Conservation (phyloP, 1,284 basidiomycete genomes). For the Coniferiporia sulphurascens region DNA sequence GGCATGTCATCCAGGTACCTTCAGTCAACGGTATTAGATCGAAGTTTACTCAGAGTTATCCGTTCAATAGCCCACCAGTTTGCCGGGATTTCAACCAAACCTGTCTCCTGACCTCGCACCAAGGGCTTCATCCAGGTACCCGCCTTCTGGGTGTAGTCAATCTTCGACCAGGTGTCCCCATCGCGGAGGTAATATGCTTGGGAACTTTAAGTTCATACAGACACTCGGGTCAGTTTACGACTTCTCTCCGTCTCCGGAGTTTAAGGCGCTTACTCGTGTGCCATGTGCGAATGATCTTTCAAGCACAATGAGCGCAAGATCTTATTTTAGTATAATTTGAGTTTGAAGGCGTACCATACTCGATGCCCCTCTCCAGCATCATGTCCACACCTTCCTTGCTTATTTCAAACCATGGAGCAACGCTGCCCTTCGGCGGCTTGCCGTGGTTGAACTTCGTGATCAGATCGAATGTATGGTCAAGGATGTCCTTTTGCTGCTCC, state of each 20-base stretch:
- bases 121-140: constrained; percentile 76
- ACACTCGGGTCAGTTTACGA: background rate
- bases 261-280: constrained; percentile 43
- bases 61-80: constrained; percentile 46
- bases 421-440: constrained; percentile 60
- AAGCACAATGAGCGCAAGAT: background rate
- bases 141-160: constrained; percentile 59
- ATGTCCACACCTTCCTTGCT: constrained; percentile 66
- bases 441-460: constrained; percentile 68
- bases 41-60: background rate
- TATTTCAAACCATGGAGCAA: constrained; percentile 80
- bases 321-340: background rate
- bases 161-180: constrained; percentile 70
- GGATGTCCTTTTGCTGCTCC: constrained; percentile 68
- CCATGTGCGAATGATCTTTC: constrained; percentile 64
- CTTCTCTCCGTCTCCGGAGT: background rate
- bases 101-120: constrained; percentile 57
- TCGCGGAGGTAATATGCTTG: constrained; percentile 71
- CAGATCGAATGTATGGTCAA: constrained; percentile 62
- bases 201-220: constrained; percentile 38
- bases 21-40: background rate
- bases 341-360: constrained; percentile 48
- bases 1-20: constrained; percentile 66
- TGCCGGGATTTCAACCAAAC: constrained; percentile 67
- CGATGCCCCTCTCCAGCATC: constrained; percentile 68